Conservation (phyloP, 1,284 basidiomycete genomes). For the Somion occarium region DNA sequence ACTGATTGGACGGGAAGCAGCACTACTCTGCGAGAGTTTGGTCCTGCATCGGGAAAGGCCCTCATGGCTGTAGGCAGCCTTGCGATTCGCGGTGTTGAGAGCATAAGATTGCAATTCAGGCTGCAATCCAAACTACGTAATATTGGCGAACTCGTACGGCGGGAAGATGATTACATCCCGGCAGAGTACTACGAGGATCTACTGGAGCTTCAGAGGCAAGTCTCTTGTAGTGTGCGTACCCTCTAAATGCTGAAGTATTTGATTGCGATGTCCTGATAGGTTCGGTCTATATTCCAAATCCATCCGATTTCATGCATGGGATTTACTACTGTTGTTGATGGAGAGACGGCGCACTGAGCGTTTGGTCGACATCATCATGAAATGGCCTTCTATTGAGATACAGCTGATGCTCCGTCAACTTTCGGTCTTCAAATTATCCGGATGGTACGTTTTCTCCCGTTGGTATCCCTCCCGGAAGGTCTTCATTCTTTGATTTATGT, state of each 20-base stretch:
- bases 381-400: constrained; percentile 3
- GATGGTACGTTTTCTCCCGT: constrained; percentile 1
- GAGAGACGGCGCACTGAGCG: constrained; percentile 2
- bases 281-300: constrained; percentile 4
- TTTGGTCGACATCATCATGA: not conserved
- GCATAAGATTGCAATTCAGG: not conserved
- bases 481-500: not conserved
- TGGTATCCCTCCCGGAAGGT: not conserved
- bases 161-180: constrained; percentile 1
- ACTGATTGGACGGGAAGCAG: not conserved
- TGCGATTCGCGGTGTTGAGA: not conserved
- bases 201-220: constrained; percentile 5
- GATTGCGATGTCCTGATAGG: not conserved
- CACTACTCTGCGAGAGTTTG: not conserved
- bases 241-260: not conserved
- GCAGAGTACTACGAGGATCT: constrained; percentile 1
- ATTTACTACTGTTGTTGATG: constrained; percentile 1
- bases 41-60: not conserved
- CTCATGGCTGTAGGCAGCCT: not conserved
- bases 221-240: not conserved
- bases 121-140: not conserved
- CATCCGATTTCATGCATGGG: constrained; percentile 3
- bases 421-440: constrained; percentile 2
- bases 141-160: constrained; percentile 1
- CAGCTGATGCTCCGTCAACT: constrained; percentile 3